Evolutionary conservation across 805 yeast genomes (phyloP).

Genomic region (Debaryomyces maramus): DNA sequence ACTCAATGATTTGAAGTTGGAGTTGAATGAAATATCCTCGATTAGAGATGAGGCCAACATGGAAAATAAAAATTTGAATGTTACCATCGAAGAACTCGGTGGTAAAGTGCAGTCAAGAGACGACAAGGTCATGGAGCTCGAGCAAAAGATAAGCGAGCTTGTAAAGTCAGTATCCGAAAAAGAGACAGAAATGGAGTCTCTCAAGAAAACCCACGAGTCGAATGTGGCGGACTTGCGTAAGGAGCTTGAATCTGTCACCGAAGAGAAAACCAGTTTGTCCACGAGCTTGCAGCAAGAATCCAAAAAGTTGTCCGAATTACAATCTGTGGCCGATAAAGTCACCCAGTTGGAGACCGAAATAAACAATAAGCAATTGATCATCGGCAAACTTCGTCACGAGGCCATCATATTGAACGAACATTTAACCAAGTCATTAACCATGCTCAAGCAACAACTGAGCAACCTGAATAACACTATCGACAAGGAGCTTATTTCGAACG

Average conservation of each 20-base stretch:
- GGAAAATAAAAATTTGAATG: conserved; percentile 41
- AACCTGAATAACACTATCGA: conserved; percentile 69
- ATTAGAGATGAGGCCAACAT: conserved; percentile 37
- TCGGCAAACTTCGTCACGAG: conserved; percentile 93
- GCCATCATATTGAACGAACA: conserved; percentile 93
- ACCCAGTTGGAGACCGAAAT: conserved; percentile 58
- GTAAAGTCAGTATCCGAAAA: conserved; percentile 5
- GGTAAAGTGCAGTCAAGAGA: conserved; percentile 32
- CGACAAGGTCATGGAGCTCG: conserved; percentile 14
- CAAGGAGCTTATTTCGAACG: conserved; percentile 82
- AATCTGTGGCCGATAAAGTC: conserved; percentile 29
- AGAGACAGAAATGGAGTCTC: conserved; percentile 7
- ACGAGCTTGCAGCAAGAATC: conserved; percentile 9
- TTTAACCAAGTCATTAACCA: conserved; percentile 84
- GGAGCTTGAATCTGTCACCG: conserved; percentile 7
- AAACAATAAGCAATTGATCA: conserved; percentile 61
- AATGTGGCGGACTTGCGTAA: conserved; percentile 6
- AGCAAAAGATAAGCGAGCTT: conserved; percentile 11
- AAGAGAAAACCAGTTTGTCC: conserved; percentile 8
- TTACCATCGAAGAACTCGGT: conserved; percentile 45
- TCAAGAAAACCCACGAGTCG: conserved; percentile 1
- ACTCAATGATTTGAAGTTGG: conserved; percentile 39
- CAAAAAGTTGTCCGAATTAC: conserved; percentile 15
- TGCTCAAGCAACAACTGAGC: conserved; percentile 75
- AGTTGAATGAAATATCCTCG: conserved; percentile 42